Base-by-base conservation (phyloP, 192 early-diverging fungal genomes). In the Backusella luteola region DNA sequence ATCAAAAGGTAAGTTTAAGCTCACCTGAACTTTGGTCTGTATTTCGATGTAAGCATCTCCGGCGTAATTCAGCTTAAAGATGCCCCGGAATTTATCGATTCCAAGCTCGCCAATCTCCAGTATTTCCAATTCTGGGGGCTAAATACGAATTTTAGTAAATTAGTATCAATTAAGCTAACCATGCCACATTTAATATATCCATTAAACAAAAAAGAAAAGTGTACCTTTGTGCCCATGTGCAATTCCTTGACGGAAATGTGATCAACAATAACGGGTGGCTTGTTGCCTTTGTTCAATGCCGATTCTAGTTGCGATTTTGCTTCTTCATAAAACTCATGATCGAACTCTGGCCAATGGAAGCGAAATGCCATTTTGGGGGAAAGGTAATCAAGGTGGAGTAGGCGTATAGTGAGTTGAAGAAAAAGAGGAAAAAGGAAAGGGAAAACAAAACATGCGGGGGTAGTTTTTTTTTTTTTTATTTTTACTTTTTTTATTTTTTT, bases 111-210 rank as follows among this genome's bases (percentile, higher is more conserved):
- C 93, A 77, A 99, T 98, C 73, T 99, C 98, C 11, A 99, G 83
- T 79, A 99, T 97, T 75, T 99, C 98, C 38, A 99, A 86, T 67
- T 98, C 97, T 21, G 98, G 98, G 6, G 98, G 92, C 88, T 95
- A 41, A 67, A 70, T 44, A 21, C 23, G 34, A 17, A 63, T 53
- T 42, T 32, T 66, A 21, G 12, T 69, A 41, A 39, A 17, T 42
- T 42, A 36, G 3, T 68, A 69, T 7, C 35, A 36, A 2, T 35
- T 21, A 53, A 73, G 34, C 26, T 32, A 32, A 32, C 2, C 32
- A 32, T 32, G 2, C 32, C 32, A 32, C 17, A 38, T 44, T 44
- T 17, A 44, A 44, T 44, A 44, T 44, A 69, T 15, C 32, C 36
- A 71, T 42, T 21, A 21, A n/a, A 41, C 39, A 49, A 52, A 71